A percentile compares a stretch with the other conserved stretches of the same genome.
These are phyloP conservation scores for Tricholoma sp. DNA, from an alignment of 768 basidiomycete genomes.

Conservation along the genomic window DNA sequence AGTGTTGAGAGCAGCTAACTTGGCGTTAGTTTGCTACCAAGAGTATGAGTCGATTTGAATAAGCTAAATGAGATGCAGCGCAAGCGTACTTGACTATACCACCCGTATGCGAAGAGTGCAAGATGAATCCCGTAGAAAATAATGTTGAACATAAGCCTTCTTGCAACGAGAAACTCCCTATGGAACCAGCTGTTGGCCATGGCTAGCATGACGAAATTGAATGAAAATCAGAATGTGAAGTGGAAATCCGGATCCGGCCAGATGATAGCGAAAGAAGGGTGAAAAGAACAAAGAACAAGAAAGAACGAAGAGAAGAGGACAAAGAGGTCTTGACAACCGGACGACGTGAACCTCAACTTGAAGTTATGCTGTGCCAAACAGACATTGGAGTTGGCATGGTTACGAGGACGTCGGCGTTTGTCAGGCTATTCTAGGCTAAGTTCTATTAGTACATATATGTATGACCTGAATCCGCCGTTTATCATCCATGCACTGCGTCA, in stretches of 20 bases:
- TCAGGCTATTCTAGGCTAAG: too few species aligned
- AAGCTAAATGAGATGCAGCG: background rate
- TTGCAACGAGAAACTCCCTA: constrained; percentile 58
- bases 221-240: constrained; percentile 16
- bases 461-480: too few species aligned
- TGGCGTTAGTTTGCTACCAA: constrained; percentile 49
- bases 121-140: constrained; percentile 79
- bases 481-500: too few species aligned
- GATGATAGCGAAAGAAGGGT: constrained; percentile 20
- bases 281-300: constrained; percentile 16
- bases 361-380: too few species aligned
- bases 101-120: constrained; percentile 77
- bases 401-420: constrained; percentile 12
- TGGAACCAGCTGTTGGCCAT: constrained; percentile 70
- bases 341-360: background rate
- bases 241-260: constrained; percentile 50
- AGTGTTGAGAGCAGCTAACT: constrained; percentile 70
- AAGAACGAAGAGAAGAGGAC: constrained; percentile 14
- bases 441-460: too few species aligned
- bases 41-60: background rate
- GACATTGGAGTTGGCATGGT: constrained; percentile 19
- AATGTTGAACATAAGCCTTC: constrained; percentile 68
- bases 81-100: constrained; percentile 68
- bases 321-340: constrained; percentile 2
- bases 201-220: constrained; percentile 21